phyloP scores from a whole-genome alignment of 2,329 filamentous ascomycete species.

The Neobulgaria alba region DNA sequence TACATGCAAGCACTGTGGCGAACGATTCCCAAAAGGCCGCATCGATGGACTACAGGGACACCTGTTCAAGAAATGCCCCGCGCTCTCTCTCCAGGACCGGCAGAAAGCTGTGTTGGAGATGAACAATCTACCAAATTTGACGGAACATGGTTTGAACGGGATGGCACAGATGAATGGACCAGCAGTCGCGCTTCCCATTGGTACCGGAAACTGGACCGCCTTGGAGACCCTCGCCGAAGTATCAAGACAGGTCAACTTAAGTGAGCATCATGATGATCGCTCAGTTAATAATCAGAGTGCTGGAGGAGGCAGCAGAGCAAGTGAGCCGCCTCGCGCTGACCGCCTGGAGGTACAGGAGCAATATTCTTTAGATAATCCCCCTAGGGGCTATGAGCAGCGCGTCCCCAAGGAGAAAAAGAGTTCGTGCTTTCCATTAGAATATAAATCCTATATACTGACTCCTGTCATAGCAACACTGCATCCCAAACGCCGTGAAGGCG shows the following conservation, averaged over 20 bases:
- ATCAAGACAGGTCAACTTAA: constrained; percentile 67
- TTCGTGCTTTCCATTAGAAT: too few relatives aligned
- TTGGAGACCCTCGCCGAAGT: constrained; percentile 84
- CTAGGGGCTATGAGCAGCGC: constrained; percentile 39
- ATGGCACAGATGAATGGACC: constrained; percentile 30
- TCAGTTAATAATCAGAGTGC: constrained; percentile 38
- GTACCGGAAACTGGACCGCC: constrained; percentile 62
- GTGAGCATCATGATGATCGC: constrained; percentile 49
- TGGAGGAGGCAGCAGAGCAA: constrained; percentile 13
- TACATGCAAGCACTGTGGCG: constrained; percentile 80
- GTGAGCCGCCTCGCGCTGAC: constrained; percentile 18
- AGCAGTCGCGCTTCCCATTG: constrained; percentile 34
- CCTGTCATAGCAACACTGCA: too few relatives aligned
- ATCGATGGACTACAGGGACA: constrained; percentile 76
- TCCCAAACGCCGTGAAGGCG: constrained; percentile 13
- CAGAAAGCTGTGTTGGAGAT: constrained; percentile 67
- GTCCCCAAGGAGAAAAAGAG: constrained; percentile 32
- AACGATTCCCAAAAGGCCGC: constrained; percentile 83
- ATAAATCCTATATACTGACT: too few relatives aligned
- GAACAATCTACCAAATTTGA: constrained; percentile 55
- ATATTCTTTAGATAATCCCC: constrained; percentile 48
- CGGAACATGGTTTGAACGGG: constrained; percentile 30
- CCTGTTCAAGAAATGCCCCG: constrained; percentile 78
- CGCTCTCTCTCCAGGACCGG: constrained; percentile 64
- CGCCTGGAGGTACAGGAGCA: constrained; percentile 49